Base-by-base conservation (phyloP, 2,329 filamentous ascomycete species). In the Talaromyces islandicus region DNA sequence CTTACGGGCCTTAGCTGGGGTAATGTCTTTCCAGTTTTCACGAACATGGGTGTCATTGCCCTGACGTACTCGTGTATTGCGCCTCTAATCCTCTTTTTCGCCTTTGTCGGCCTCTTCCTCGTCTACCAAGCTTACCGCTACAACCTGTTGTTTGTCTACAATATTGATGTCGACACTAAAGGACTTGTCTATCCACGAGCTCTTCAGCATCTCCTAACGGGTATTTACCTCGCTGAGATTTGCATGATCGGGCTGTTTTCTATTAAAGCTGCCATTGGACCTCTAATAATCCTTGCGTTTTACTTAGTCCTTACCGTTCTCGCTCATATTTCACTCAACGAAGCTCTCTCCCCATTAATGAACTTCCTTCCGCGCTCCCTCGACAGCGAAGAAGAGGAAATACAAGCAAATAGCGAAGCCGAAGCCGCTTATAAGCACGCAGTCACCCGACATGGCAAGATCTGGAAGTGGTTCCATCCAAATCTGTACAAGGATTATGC, bases 81-180 rank as follows among this genome's bases (percentile, higher is more conserved):
- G 2, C 92, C 92, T 0, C 78, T 97, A 1, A 87, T 96, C 58
- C 81, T 96, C 21, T 84, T 87, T 7, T 96, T 96, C 69, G 90
- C 91, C 5, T 87, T 88, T 0, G 78, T 90, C 17, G 92, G 91
- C 27, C 84, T 97, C 63, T 85, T 82, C 41, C 79, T 94, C 41
- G 91, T 96, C 70, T 95, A 96, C 71, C 78, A 93, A 58, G 90
- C 91, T 41, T 96, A 92, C 80, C 85, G 90, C 38, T 96, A 97
- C 80, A 96, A 96, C 70, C 80, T 96, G 57, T 82, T 97, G 56
- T 97, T 90, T 73, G 91, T 96, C 6, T 88, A 88, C 59, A 88
- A 94, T 71, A 86, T 89, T 14, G 79, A 85, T 61, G 85, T 95
- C 69, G 92, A 97, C 70, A 96, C 90, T 50, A 91, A 94, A 68